Conservation (phyloP, 1,284 basidiomycete genomes). For the Coniferiporia sulphurascens region DNA sequence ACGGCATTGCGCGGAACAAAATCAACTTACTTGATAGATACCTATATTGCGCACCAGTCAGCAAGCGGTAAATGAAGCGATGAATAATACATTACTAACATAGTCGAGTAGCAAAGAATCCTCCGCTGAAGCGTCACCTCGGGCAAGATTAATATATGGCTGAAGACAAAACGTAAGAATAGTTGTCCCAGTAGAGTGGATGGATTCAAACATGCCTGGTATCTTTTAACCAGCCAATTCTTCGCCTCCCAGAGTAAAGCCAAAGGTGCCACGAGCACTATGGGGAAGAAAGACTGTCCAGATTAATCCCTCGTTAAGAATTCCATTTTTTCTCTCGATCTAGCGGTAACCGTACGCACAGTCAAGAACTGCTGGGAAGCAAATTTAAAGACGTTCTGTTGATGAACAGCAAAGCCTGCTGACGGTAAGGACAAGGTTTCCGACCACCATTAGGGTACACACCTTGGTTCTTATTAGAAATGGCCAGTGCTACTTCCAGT, state of each 20-base stretch:
- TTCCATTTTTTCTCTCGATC: conserved; percentile 2
- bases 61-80: neutral
- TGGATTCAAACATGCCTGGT: conserved; percentile 25
- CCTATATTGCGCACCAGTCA: conserved; percentile 30
- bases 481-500: conserved; percentile 39
- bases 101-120: conserved; percentile 60
- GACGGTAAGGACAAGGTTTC: neutral
- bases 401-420: conserved; percentile 49
- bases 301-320: conserved; percentile 2
- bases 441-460: conserved; percentile 14
- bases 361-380: conserved; percentile 51
- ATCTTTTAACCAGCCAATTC: conserved; percentile 24
- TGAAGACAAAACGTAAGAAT: conserved; percentile 29
- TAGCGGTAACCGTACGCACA: conserved; percentile 32
- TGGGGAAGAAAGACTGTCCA: conserved; percentile 54
- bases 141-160: conserved; percentile 54
- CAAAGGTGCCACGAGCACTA: conserved; percentile 35
- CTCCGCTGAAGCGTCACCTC: conserved; percentile 46
- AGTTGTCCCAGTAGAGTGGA: conserved; percentile 26
- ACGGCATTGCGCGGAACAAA: neutral
- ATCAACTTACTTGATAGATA: conserved; percentile 38
- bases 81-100: conserved; percentile 32
- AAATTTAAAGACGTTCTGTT: conserved; percentile 42
- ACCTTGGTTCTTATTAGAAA: conserved; percentile 44
- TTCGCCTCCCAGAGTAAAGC: conserved; percentile 21